phyloP scores from a whole-genome alignment of 2,329 filamentous ascomycete species.

The Cladobotryum protrusum region DNA sequence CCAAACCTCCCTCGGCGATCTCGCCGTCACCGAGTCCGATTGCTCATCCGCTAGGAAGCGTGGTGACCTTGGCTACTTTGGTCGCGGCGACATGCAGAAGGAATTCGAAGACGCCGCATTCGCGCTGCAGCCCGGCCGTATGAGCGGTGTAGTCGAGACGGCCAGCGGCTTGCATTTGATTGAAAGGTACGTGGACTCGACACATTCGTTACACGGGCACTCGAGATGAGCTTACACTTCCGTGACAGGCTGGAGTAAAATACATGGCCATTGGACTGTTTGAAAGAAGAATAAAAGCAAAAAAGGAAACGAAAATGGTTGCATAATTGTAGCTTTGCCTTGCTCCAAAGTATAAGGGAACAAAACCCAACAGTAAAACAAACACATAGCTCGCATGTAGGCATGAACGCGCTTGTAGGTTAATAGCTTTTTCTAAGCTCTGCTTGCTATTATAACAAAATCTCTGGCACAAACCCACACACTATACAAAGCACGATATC shows the following conservation, averaged over 20 bases:
- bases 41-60: conserved; percentile 92
- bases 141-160: conserved; percentile 84
- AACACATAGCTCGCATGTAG: neutral
- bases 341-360: neutral
- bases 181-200: conserved; percentile 59
- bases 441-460: neutral
- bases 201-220: neutral
- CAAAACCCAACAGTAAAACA: neutral
- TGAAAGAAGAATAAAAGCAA: neutral
- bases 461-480: neutral
- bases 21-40: conserved; percentile 86
- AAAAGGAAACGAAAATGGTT: neutral
- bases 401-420: neutral
- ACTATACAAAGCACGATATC: neutral
- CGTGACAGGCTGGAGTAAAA: neutral
- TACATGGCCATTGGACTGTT: neutral
- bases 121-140: conserved; percentile 75
- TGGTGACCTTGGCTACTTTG: conserved; percentile 93
- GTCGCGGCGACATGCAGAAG: conserved; percentile 93
- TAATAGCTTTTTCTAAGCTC: no score
- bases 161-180: conserved; percentile 94
- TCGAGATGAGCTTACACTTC: no score
- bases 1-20: conserved; percentile 64
- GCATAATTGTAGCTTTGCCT: neutral
- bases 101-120: conserved; percentile 97